Evolutionary conservation across 2,329 filamentous ascomycete genomes (phyloP), one percentile per base, ranked within the genome.

Genomic region (Epichloe sibirici): DNA sequence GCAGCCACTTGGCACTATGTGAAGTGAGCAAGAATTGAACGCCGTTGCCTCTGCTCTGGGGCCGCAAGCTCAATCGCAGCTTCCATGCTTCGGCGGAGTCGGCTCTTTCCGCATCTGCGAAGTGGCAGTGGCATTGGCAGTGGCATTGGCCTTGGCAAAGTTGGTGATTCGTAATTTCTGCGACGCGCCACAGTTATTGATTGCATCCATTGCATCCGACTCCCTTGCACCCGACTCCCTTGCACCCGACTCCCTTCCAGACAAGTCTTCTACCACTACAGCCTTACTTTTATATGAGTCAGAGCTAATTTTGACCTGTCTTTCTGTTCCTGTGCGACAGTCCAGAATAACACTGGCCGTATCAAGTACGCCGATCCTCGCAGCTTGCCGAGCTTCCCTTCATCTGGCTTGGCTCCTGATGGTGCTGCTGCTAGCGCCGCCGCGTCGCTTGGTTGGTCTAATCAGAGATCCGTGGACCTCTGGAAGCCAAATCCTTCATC

Each of bases 321-420:
- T n/a, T 44, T 15, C 13, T 35, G 42, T n/a, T 35, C 23, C 15
- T 23, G 21, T 23, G 12, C 12, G 17, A 13, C 34, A 55, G 54
- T 51, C 5, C 51, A 53, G 21, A 55, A 53, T 11, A 53, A 61
- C 25, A 65, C 69, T 39, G 74, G 73, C 45, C 71, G 70, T 51
- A 71, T 90, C 55, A 85, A 82, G 66, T 86, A 89, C 72, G 86
- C 86, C 55, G 77, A 80, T 61, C 79, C 86, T 44, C 75, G 81
- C 62, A 82, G 87, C 59, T 77, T 93, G 23, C 88, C 88, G 39
- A 86, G 84, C 62, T 91, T 77, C 61, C 86, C 88, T 12, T 82
- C 84, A 9, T 66, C 75, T 53, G 85, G 86, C 39, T 74, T 88
- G 53, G 70, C 66, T 51, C 60, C 73, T 45, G 72, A 77, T 59